These are phyloP conservation scores for Catunica adiposa DNA, from an alignment of 2,329 filamentous ascomycete genomes.

Conservation along the genomic window DNA sequence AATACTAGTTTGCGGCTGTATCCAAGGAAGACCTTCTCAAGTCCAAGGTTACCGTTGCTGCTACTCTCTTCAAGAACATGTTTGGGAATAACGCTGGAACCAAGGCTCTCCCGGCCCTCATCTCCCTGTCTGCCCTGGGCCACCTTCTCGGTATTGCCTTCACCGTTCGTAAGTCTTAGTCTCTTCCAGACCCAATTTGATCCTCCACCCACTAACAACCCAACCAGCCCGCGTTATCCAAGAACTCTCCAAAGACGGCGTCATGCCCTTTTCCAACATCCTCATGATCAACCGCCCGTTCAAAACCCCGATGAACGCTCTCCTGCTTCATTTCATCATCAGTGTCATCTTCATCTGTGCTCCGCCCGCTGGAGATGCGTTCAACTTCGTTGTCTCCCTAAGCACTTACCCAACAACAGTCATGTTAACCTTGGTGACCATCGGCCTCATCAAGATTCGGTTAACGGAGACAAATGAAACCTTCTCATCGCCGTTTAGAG, in stretches of 20 bases:
- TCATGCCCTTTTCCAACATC: constrained; percentile 47
- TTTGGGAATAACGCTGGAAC: constrained; percentile 39
- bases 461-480: constrained; percentile 30
- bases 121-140: constrained; percentile 43
- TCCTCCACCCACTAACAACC: neutral
- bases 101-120: constrained; percentile 35
- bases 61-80: constrained; percentile 43
- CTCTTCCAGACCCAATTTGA: neutral
- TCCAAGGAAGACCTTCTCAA: constrained; percentile 39
- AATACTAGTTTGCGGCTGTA: constrained; percentile 37
- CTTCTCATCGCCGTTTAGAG: constrained; percentile 38
- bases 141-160: constrained; percentile 47
- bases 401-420: constrained; percentile 37
- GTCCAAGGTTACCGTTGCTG: constrained; percentile 44
- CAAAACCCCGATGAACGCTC: constrained; percentile 33
- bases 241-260: constrained; percentile 52
- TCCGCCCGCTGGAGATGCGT: constrained; percentile 49
- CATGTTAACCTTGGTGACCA: constrained; percentile 36
- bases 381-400: constrained; percentile 48
- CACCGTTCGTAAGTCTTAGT: constrained; percentile 7
- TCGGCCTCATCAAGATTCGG: constrained; percentile 36
- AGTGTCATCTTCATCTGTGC: constrained; percentile 49
- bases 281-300: constrained; percentile 55
- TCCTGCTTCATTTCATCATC: constrained; percentile 50
- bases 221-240: constrained; percentile 42